Evolutionary conservation across 768 basidiomycete species (phyloP), one percentile per base, ranked within the genome.

Genomic region (Pulveroboletus sp.): DNA sequence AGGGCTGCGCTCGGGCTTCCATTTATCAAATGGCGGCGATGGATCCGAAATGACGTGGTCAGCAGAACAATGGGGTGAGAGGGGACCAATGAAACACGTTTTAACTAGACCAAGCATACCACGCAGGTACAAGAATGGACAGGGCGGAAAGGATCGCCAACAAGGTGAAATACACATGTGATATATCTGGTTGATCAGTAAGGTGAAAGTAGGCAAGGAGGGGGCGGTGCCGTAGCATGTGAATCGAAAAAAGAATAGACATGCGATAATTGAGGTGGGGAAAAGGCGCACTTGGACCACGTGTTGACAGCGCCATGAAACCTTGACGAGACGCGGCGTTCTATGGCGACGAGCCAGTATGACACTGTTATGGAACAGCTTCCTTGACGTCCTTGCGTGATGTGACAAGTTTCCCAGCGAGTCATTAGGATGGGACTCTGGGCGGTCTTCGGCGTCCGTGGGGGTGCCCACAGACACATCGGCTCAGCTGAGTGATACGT

Each of bases 111-210:
- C 45, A 51, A 57, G 50, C 35, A 43, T 37, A 44, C 46, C 37
- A 29, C 57, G 50, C 50, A 31, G 43, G 45, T 29, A 43, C 44
- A 57, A 60, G 62, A 64, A 60, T 65, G 64, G 60, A 65, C 49
- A 24, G 25, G 20, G 31, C 58, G 43, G 57, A 62, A 53, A 49
- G 48, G 56, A 61, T 56, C 52, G 42, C 40, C 51, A 53, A 51
- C 40, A 49, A 27, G 43, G 45, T 25, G 50, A 51, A 19, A 49
- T 50, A 49, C 33, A 25, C 33, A 41, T 16, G 55, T 31, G 60
- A 63, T 63, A 67, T 67, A 67, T 67, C 66, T 12, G 64, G 66
- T 52, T 62, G 57, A 69, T 69, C 66, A 69, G 66, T 56, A 37
- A 52, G 41, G 14, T 34, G 45, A 24, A 47, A 20, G 45, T 17